Base-by-base conservation (phyloP, 1,139 yeast species). In the Saccharomyces hybrid region DNA sequence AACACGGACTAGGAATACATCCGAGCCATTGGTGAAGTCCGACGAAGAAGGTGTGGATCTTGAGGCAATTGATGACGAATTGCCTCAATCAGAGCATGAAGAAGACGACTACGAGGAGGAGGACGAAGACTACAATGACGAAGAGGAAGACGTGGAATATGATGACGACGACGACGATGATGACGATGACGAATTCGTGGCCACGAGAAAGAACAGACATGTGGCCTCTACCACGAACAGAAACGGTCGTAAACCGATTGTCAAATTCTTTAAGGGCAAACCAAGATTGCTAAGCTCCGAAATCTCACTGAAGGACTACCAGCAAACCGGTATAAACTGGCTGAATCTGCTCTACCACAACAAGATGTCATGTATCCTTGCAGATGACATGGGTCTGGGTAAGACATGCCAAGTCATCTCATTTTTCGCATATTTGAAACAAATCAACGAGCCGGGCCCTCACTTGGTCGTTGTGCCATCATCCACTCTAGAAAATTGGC, bases 371-470 rank as follows among this genome's bases (percentile, higher is more conserved):
- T 91, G 99, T 73, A 93, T 93, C 56, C 75, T 93, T 51, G 99
- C 99, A 0, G 99, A 93, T 72, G 99, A 93, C 70, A 90, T 91
- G 98, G 98, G 98, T 11, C 75, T 93, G 52, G 99, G 99, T 56
- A 93, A 93, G 69, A 93, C 98, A 0, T 87, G 96, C 70, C 98
- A 93, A 72, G 96, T 93, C 30, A 90, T 93, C 71, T 80, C 97
- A n/a, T 91, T 93, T 66, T 73, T 93, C 68, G 90, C 98, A 0
- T 84, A 87, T 66, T 76, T 93, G 63, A 87, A 88, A 66, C 86
- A 88, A 61, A 75, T 72, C 47, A 80, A 80, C 5, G 68, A 72
- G 47, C 70, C 73, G 5, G 91, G 93, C 0, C 95, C 95, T 0
- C 95, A 87, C 73, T 71, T 84, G 55, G 83, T 93, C 38, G 93